Percentiles rank a stretch among this genome's conserved stretches.
These are phyloP conservation scores for Cutaneotrichosporon arboriforme DNA, from an alignment of 1,284 basidiomycete species.

Conservation along the genomic window DNA sequence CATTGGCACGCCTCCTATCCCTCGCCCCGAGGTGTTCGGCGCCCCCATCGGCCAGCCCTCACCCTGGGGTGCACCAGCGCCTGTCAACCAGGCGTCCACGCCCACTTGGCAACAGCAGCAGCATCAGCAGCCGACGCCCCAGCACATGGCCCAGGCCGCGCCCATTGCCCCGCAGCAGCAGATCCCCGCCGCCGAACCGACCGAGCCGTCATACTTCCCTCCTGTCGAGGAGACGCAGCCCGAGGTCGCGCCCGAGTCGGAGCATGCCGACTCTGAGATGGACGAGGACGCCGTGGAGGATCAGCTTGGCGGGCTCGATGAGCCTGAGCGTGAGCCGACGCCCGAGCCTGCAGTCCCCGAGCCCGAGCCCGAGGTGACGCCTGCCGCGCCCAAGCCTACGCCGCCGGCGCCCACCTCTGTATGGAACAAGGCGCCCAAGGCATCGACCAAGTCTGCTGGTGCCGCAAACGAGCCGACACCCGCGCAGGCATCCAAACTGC, in stretches of 20 bases:
- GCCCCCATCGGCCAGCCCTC: constrained; percentile 18
- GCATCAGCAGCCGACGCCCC: constrained; percentile 18
- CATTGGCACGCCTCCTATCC: constrained; percentile 19
- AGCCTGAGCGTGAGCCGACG: constrained; percentile 2
- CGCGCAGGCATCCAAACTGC: constrained; percentile 29
- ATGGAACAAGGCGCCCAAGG: constrained; percentile 27
- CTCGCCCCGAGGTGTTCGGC: constrained; percentile 14
- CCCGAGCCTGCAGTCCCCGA: not conserved
- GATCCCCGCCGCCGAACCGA: constrained; percentile 7
- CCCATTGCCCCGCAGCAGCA: constrained; percentile 10
- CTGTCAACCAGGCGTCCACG: constrained; percentile 6
- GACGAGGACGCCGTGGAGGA: constrained; percentile 13
- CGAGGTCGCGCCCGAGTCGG: constrained; percentile 3
- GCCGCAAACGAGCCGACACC: constrained; percentile 27
- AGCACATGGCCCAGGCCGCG: constrained; percentile 4
- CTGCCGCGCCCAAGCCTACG: constrained; percentile 4
- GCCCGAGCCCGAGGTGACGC: constrained; percentile 1
- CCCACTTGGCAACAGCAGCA: constrained; percentile 18
- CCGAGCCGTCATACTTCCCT: constrained; percentile 27
- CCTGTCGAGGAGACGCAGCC: constrained; percentile 6
- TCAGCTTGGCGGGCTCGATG: not conserved
- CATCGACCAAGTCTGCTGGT: constrained; percentile 20
- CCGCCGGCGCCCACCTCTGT: constrained; percentile 23
- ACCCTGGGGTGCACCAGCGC: constrained; percentile 30
- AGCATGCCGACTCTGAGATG: constrained; percentile 6